Conservation (phyloP, 2,329 filamentous ascomycete species). For the Cytospora paraplurivora region DNA sequence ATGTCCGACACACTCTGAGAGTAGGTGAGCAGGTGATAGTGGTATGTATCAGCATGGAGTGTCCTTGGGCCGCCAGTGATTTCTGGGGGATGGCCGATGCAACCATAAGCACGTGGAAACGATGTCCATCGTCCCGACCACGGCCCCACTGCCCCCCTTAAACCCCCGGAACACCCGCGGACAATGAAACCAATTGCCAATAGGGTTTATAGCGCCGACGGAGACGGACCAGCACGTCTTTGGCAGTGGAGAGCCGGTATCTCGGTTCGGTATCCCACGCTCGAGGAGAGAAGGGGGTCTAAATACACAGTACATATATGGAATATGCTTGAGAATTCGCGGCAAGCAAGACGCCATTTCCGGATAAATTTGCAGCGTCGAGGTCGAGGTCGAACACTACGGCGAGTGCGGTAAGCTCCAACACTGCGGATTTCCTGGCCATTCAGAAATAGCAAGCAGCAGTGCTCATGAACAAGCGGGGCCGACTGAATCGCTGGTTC, state of each 20-base stretch:
- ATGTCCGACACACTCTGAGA: not conserved
- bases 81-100: not conserved
- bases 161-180: conserved; percentile 1
- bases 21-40: not conserved
- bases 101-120: not conserved
- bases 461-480: not conserved
- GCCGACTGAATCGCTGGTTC: not conserved
- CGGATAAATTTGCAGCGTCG: conserved; percentile 22
- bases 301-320: conserved; percentile 6
- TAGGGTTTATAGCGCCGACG: not conserved
- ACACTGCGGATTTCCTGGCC: not conserved
- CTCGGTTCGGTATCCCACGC: not conserved
- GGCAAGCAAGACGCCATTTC: conserved; percentile 27
- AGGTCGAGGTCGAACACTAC: conserved; percentile 13
- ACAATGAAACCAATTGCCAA: not conserved
- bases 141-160: not conserved
- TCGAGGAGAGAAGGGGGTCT: not conserved
- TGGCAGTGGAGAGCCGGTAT: not conserved
- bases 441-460: not conserved
- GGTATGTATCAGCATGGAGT: not conserved
- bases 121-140: not conserved
- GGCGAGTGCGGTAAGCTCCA: not conserved
- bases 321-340: conserved; percentile 28
- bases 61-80: not conserved
- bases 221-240: not conserved